Evolutionary conservation across 345 rosid species (phyloP).

Genomic region (Salix caprea): DNA sequence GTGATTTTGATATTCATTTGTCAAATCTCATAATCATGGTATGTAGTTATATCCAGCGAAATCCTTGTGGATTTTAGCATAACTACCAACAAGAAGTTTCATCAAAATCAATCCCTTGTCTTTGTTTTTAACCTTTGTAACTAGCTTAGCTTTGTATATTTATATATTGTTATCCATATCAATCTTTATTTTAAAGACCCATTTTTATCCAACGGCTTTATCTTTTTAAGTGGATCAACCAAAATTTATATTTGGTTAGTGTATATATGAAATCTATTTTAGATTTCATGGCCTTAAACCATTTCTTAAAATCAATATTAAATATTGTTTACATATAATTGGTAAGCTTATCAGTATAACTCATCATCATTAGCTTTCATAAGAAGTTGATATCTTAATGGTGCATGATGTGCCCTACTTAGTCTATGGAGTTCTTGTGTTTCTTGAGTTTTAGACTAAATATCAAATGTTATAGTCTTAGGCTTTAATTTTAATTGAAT

Average conservation of each 20-base stretch:
- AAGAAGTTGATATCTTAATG: slow-evolving; percentile 4
- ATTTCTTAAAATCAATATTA: not conserved
- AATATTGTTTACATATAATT: slow-evolving; percentile 4
- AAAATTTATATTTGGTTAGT: slow-evolving; percentile 19
- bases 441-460: too few relatives aligned
- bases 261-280: slow-evolving; percentile 13
- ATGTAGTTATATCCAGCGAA: not conserved
- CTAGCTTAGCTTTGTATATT: too few relatives aligned
- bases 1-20: not conserved
- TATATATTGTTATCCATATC: too few relatives aligned
- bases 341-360: slow-evolving; percentile 15
- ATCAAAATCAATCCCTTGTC: too few relatives aligned
- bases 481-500: not conserved
- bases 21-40: too few relatives aligned
- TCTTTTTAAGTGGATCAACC: slow-evolving; percentile 8
- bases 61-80: not conserved
- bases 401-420: too few relatives aligned
- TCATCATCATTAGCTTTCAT: not conserved
- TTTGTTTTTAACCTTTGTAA: too few relatives aligned
- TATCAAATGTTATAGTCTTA: too few relatives aligned
- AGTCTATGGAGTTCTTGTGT: too few relatives aligned
- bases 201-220: too few relatives aligned
- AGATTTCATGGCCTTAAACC: not conserved
- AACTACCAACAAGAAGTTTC: not conserved
- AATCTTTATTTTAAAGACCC: too few relatives aligned